Conservation (phyloP, 805 yeast genomes). For the Wickerhamiella sorbophila region DNA sequence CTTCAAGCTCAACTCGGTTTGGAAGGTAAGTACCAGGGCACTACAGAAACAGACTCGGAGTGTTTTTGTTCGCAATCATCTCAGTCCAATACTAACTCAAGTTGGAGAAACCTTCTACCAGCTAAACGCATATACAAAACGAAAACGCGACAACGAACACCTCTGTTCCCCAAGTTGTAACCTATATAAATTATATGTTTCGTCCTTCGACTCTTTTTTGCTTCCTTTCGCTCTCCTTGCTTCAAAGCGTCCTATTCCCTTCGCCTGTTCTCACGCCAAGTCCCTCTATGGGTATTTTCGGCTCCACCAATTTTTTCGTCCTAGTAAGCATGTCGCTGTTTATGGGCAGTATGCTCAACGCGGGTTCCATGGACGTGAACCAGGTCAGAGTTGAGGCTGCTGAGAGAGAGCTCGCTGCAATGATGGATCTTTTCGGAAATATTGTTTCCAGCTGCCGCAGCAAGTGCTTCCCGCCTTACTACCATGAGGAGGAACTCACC, state of each 20-base stretch:
- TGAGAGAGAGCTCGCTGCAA: constrained; percentile 23
- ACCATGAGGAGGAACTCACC: constrained; percentile 68
- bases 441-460: constrained; percentile 47
- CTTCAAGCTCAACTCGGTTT: constrained; percentile 55
- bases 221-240: not conserved
- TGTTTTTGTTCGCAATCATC: no score
- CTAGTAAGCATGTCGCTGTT: constrained; percentile 23
- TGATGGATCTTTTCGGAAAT: constrained; percentile 21
- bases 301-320: no score
- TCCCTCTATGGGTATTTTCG: no score
- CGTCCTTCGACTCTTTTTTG: not conserved
- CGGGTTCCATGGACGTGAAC: constrained; percentile 22
- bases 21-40: constrained; percentile 26
- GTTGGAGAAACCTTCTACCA: constrained; percentile 1
- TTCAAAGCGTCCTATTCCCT: no score
- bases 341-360: constrained; percentile 17
- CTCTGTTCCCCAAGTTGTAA: not conserved
- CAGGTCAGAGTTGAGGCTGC: constrained; percentile 23
- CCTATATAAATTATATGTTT: not conserved
- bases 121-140: not conserved
- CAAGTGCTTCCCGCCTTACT: constrained; percentile 78
- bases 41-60: no score
- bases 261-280: no score
- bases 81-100: not conserved
- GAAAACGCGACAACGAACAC: no score